Percentiles rank a stretch among this genome's conserved stretches.
These are phyloP conservation scores for Aurifilum marmelostoma DNA, from an alignment of 2,329 filamentous ascomycete genomes.

Conservation along the genomic window DNA sequence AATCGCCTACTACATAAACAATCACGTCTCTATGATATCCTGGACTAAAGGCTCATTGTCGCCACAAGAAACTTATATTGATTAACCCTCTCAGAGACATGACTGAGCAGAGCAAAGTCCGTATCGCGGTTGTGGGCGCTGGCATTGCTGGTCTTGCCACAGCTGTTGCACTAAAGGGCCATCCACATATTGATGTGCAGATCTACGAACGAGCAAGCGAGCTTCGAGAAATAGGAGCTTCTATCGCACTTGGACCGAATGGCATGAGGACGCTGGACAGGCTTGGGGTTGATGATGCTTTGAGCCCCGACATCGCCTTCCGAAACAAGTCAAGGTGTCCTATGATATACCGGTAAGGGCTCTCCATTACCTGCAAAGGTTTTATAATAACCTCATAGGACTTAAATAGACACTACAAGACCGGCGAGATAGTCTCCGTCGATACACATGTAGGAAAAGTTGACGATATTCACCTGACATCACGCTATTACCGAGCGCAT, in stretches of 20 bases:
- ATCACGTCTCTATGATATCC: neutral
- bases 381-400: neutral
- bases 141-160: slow-evolving; percentile 55
- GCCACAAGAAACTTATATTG: neutral
- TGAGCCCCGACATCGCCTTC: slow-evolving; percentile 45
- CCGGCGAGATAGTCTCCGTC: slow-evolving; percentile 48
- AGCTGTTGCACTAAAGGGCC: slow-evolving; percentile 43
- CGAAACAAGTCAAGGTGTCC: slow-evolving; percentile 46
- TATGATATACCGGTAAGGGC: slow-evolving; percentile 48
- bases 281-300: slow-evolving; percentile 51
- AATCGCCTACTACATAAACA: neutral
- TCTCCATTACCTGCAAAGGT: neutral
- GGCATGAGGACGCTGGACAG: slow-evolving; percentile 55
- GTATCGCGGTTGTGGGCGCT: slow-evolving; percentile 52
- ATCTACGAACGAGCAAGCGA: slow-evolving; percentile 53
- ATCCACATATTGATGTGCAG: slow-evolving; percentile 48
- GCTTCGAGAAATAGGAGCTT: slow-evolving; percentile 51
- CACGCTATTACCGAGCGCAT: slow-evolving; percentile 52
- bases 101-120: slow-evolving; percentile 31
- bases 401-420: slow-evolving; percentile 43
- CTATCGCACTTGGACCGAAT: slow-evolving; percentile 56
- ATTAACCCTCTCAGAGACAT: neutral
- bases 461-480: slow-evolving; percentile 44
- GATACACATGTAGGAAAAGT: slow-evolving; percentile 46
- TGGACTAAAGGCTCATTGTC: neutral